Base-by-base conservation (phyloP, 1,284 basidiomycete genomes). In the Heterobasidion parviporum region DNA sequence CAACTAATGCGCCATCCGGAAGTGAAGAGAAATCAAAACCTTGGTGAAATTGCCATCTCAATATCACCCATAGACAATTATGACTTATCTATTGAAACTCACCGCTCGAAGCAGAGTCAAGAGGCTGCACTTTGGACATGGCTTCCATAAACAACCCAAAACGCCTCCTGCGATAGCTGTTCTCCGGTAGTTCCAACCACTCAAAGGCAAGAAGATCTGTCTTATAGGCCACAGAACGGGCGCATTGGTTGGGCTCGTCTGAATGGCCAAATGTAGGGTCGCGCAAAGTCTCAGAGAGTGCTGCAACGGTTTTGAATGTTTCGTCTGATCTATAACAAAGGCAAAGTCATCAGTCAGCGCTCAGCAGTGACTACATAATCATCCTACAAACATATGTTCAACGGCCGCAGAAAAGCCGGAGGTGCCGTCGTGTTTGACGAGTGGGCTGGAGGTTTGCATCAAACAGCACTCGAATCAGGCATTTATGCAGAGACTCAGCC, bases 111-210 rank as follows among this genome's bases (percentile, higher is more conserved):
- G 67, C 61, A 10, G 60, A 58, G 33, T 63, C 61, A 18, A 61
- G 57, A 8, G 60, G 59, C 32, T 64, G 61, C 59, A 61, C 61
- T 46, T 63, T 59, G 36, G 60, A 59, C 47, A 62, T 62, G 8
- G 63, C 67, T 0, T 58, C 60, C 64, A 68, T 68, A 8, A 56
- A 64, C 38, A 64, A 58, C 5, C 59, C 63, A 53, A 67, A 68
- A 1, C 64, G 57, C 35, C 56, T 53, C 32, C 63, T 50, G 15
- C 64, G 57, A 8, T 18, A 49, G 15, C 54, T 52, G 53, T 69
- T 65, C 50, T 60, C 63, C 2, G 64, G 64, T 8, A 59, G 59
- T 52, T 64, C 65, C 41, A 65, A 59, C 63, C 63, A 68, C 32
- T 61, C 50, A 52, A 63, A 68, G 52, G 62, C 63, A 18, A 56